These are phyloP conservation scores for Escallonia rubra DNA, from an alignment of 129 eudicot genomes.

Conservation along the genomic window DNA sequence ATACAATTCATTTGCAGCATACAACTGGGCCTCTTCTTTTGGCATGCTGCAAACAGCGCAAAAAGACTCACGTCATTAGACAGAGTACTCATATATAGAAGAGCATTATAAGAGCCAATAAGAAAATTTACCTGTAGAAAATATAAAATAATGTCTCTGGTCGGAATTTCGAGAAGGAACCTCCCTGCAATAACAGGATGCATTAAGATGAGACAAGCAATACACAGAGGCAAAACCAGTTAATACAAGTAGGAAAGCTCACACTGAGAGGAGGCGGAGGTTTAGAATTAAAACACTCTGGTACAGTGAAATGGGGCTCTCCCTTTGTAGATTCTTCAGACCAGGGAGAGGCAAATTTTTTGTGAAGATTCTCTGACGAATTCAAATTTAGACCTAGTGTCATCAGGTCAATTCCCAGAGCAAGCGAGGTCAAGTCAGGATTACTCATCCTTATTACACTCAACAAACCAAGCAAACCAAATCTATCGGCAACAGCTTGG, in stretches of 20 bases:
- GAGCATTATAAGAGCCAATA: neutral
- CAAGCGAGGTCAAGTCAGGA: constrained; percentile 73
- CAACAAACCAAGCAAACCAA: constrained; percentile 71
- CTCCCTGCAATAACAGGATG: constrained; percentile 46
- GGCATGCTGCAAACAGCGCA: constrained; percentile 75
- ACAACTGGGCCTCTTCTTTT: constrained; percentile 84
- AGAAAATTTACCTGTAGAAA: constrained; percentile 62
- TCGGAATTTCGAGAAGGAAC: constrained; percentile 56
- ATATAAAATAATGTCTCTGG: constrained; percentile 75
- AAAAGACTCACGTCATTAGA: constrained; percentile 9
- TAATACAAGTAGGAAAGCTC: constrained; percentile 17
- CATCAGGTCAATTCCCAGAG: constrained; percentile 80
- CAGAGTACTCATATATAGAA: constrained; percentile 2
- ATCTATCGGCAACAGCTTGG: constrained; percentile 54
- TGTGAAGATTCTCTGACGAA: constrained; percentile 70
- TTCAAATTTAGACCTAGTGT: constrained; percentile 77
- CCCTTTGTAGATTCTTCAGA: constrained; percentile 87
- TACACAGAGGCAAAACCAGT: constrained; percentile 8
- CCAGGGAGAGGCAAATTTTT: constrained; percentile 94
- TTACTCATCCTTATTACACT: constrained; percentile 70
- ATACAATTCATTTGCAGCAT: constrained; percentile 92
- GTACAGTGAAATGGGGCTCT: constrained; percentile 67
- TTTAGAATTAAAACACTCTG: constrained; percentile 72
- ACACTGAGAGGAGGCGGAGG: constrained; percentile 61
- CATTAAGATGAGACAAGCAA: constrained; percentile 7